Evolutionary conservation across 768 basidiomycete species (phyloP).

Genomic region (Calocera viscosa): DNA sequence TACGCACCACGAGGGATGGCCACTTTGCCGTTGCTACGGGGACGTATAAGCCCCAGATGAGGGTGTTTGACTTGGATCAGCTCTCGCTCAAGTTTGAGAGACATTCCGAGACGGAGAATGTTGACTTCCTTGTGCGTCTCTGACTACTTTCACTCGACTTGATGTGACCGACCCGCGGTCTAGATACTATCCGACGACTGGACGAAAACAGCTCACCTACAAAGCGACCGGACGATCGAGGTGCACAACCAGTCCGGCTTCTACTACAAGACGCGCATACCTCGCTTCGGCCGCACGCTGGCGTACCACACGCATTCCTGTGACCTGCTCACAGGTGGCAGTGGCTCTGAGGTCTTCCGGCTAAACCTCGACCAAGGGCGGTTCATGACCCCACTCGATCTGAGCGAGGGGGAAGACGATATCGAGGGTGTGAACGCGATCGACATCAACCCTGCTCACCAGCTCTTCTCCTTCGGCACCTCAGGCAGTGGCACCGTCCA

Average conservation of each 20-base stretch:
- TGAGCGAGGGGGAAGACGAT: constrained; percentile 37
- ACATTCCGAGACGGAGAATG: constrained; percentile 91
- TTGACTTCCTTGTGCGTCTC: constrained; percentile 91
- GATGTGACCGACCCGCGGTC: background rate
- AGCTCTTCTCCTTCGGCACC: constrained; percentile 75
- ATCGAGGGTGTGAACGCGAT: constrained; percentile 79
- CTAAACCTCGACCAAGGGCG: constrained; percentile 92
- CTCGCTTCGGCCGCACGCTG: constrained; percentile 80
- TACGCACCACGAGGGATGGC: constrained; percentile 85
- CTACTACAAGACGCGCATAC: constrained; percentile 87
- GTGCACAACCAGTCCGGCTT: constrained; percentile 89
- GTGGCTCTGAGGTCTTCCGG: constrained; percentile 79
- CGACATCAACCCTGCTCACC: constrained; percentile 88
- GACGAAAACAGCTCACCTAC: constrained; percentile 96
- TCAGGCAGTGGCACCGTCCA: constrained; percentile 76
- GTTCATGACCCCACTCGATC: constrained; percentile 68
- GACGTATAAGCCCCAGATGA: constrained; percentile 94
- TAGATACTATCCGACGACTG: constrained; percentile 95
- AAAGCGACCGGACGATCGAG: constrained; percentile 88
- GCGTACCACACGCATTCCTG: constrained; percentile 92
- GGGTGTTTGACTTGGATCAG: constrained; percentile 89
- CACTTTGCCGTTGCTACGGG: constrained; percentile 89
- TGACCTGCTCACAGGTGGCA: constrained; percentile 72
- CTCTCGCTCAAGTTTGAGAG: constrained; percentile 90
- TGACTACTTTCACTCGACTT: constrained; percentile 11